Conservation (phyloP, 495 filamentous ascomycete genomes). For the Penicillium goetzii region DNA sequence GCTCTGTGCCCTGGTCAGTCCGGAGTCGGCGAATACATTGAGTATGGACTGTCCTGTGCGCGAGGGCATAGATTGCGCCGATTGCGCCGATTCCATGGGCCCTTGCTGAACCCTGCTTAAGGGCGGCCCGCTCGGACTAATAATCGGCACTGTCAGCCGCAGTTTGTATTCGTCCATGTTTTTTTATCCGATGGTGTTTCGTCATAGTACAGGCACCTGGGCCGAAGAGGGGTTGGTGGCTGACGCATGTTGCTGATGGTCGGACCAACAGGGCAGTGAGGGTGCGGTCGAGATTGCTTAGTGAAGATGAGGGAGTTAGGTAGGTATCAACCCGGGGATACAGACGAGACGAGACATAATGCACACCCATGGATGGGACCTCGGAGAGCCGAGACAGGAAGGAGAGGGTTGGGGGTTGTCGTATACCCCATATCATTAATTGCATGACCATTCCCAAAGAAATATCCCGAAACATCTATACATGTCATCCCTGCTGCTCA, state of each 20-base stretch:
- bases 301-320: not conserved
- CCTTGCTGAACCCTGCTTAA: conserved; percentile 2
- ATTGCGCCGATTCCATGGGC: not conserved
- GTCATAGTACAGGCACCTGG: not conserved
- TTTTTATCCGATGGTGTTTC: conserved; percentile 7
- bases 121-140: not conserved
- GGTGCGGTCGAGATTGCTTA: not conserved
- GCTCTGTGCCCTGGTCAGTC: not conserved
- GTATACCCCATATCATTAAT: conserved; percentile 5
- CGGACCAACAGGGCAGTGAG: not conserved
- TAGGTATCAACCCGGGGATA: not conserved
- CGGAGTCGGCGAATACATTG: not conserved
- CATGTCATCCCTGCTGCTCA: not conserved
- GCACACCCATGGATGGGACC: not conserved
- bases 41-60: not conserved
- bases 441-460: not conserved
- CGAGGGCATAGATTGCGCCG: not conserved
- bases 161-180: not conserved
- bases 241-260: not conserved
- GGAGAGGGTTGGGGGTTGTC: not conserved
- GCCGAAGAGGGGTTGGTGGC: not conserved
- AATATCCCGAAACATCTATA: conserved; percentile 5
- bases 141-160: not conserved
- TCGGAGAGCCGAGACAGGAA: not conserved
- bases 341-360: not conserved